Base-by-base conservation (phyloP, 805 yeast genomes). In the Metschnikowia santaceciliae region DNA sequence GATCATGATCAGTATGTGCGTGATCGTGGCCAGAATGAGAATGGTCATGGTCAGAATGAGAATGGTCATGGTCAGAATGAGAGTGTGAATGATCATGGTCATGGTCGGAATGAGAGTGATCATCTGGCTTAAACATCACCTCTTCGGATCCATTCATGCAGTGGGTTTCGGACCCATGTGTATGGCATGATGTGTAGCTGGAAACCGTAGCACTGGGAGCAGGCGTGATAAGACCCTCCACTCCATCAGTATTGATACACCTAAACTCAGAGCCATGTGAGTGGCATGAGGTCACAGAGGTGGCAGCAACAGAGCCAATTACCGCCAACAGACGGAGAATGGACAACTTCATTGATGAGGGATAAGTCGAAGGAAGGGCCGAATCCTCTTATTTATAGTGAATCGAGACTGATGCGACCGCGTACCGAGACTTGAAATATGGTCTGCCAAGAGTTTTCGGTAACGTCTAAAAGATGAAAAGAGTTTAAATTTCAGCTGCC, bases 241-340 rank as follows among this genome's bases (percentile, higher is more conserved):
- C 46, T 3, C 52, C 52, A 13, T 46, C 42, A 3, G 52, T 30
- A 19, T 49, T 33, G 5, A 46, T 8, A 23, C 52, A 49, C 32
- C 14, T 33, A 15, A 15, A 45, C 23, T 15, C 30, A 1, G 46
- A 26, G 23, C 46, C 52, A 33, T 46, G 49, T 3, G 14, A 33
- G 15, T 49, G 52, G 46, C 52, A 49, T 11, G 41, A 42, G 11
- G 50, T 46, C 26, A 49, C 33, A 17, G 52, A 44, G 20, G 17
- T 23, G 17, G 41, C 48, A 8, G n/a, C 32, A 7, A 32, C 48
- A 17, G 46, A 14, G n/a, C 40, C 40, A 20, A 23, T 15, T n/a
- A 23, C 15, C 15, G 35, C 7, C 40, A 44, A 44, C 6, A 23
- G 20, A 33, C 15, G 17, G 43, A 40, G 22, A 2, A 15, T 6